A percentile compares a stretch with the other conserved stretches of the same genome.
These are phyloP conservation scores for Phytophthora sojae DNA, from an alignment of 352 stramenopile species.

Conservation along the genomic window DNA sequence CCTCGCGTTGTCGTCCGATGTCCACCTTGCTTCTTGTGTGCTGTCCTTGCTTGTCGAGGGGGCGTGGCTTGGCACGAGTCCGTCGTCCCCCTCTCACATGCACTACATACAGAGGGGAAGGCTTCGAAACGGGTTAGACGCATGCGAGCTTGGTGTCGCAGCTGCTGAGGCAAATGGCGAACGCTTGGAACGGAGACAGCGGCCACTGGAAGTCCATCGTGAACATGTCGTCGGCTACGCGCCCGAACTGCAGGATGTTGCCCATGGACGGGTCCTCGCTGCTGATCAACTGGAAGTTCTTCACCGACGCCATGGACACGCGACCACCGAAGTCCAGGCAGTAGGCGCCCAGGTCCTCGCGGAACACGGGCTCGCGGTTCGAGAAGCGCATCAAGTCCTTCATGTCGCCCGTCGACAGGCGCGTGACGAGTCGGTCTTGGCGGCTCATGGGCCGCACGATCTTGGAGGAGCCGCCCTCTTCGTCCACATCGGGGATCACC, in stretches of 20 bases:
- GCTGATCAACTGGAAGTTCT: slow-evolving; percentile 92
- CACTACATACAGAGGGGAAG: slow-evolving; percentile 12
- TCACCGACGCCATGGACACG: slow-evolving; percentile 85
- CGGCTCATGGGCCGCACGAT: slow-evolving; percentile 88
- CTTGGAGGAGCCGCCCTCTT: slow-evolving; percentile 80
- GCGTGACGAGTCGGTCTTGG: slow-evolving; percentile 83
- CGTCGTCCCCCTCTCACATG: not conserved
- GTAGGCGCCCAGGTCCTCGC: slow-evolving; percentile 87
- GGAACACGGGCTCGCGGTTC: slow-evolving; percentile 88
- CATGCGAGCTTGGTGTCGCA: slow-evolving; percentile 91
- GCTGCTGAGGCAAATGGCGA: slow-evolving; percentile 90
- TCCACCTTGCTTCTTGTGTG: slow-evolving; percentile 4
- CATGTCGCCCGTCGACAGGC: slow-evolving; percentile 71
- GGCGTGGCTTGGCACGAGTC: too few relatives aligned
- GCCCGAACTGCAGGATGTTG: slow-evolving; percentile 90
- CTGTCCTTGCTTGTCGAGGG: not conserved
- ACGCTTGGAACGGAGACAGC: slow-evolving; percentile 88
- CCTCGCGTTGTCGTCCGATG: slow-evolving; percentile 8
- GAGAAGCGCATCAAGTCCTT: slow-evolving; percentile 90
- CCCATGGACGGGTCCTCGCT: slow-evolving; percentile 85
- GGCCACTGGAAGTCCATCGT: slow-evolving; percentile 93
- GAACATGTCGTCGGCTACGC: slow-evolving; percentile 91
- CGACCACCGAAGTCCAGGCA: slow-evolving; percentile 89
- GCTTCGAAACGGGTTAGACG: slow-evolving; percentile 50
- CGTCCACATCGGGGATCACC: slow-evolving; percentile 82